These are phyloP conservation scores for Phaeophleospora eucalypticola DNA, from an alignment of 2,329 filamentous ascomycete genomes.

Conservation along the genomic window DNA sequence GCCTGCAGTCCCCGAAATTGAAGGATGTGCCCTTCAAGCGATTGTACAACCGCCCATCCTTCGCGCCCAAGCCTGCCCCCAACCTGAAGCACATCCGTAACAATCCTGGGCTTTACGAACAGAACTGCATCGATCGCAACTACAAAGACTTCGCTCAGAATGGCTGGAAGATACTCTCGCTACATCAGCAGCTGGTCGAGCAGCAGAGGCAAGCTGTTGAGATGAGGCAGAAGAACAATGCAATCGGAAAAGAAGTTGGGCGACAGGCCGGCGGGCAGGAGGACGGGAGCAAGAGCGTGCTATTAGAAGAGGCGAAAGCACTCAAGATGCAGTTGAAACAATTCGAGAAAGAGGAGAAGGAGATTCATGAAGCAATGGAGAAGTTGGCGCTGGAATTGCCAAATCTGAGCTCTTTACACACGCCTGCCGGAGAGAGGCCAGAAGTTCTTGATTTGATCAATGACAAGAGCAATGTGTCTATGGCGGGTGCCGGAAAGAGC, in stretches of 20 bases:
- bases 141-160: conserved; percentile 57
- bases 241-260: conserved; percentile 51
- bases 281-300: conserved; percentile 39
- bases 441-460: conserved; percentile 74
- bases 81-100: conserved; percentile 88
- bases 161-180: conserved; percentile 51
- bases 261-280: conserved; percentile 36
- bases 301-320: conserved; percentile 60
- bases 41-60: conserved; percentile 55
- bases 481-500: conserved; percentile 16
- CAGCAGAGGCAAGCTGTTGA: conserved; percentile 57
- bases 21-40: conserved; percentile 4
- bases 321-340: conserved; percentile 60
- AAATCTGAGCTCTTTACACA: conserved; percentile 75
- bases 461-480: conserved; percentile 9
- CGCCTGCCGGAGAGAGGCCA: conserved; percentile 66
- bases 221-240: conserved; percentile 64
- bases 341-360: conserved; percentile 61
- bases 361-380: conserved; percentile 37
- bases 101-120: conserved; percentile 72
- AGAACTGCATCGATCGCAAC: conserved; percentile 82
- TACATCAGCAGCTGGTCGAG: conserved; percentile 43
- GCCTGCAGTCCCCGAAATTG: not conserved
- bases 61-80: conserved; percentile 72
- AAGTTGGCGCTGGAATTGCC: conserved; percentile 44